Base-by-base conservation (phyloP, 345 rosid species). In the Toxicodendron radicans region DNA sequence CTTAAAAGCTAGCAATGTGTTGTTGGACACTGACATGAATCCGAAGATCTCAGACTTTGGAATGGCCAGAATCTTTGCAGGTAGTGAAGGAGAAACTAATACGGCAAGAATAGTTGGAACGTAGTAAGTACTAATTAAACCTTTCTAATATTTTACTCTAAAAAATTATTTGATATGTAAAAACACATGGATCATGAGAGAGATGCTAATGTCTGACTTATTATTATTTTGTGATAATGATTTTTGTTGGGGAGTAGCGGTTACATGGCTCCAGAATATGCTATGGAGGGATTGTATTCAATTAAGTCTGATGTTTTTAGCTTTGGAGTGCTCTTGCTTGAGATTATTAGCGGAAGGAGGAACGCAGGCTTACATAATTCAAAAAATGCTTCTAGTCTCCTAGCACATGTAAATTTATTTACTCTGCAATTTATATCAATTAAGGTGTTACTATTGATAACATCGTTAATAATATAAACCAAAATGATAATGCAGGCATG, bases 21-120 rank as follows among this genome's bases (percentile, higher is more conserved):
- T 87, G 53, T 53, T 87, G 43, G 91, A 85, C 51, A 32, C 51
- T 16, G 80, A 80, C 1, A 84, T 89, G 89, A 87, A 83, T 57
- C 89, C 91, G 0, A 85, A 87, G 58, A 87, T 89, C 3, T 87
- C 89, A 2, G 93, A 89, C 61, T 89, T 89, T 64, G 93, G 93
- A 49, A 79, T 81, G 67, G 89, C 89, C 24, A 86, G 86, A 24
- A 77, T 81, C 2, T 82, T 85, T 71, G 82, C 75, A 9, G 67
- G 76, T 16, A 75, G 58, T 41, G 82, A 83, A 76, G 78, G 76
- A 2, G 72, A 80, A 46, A 81, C 68, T 23, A 82, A 83, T 68
- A 85, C 88, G 7, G 75, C 38, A 56, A 83, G 82, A 66, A 80
- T 88, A 23, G 85, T 82, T 3, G 90, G 88, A 63, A 88, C 88